Percentiles rank a stretch among this genome's conserved stretches.
These are phyloP conservation scores for Suillus occidentalis DNA, from an alignment of 768 basidiomycete species.

Conservation along the genomic window DNA sequence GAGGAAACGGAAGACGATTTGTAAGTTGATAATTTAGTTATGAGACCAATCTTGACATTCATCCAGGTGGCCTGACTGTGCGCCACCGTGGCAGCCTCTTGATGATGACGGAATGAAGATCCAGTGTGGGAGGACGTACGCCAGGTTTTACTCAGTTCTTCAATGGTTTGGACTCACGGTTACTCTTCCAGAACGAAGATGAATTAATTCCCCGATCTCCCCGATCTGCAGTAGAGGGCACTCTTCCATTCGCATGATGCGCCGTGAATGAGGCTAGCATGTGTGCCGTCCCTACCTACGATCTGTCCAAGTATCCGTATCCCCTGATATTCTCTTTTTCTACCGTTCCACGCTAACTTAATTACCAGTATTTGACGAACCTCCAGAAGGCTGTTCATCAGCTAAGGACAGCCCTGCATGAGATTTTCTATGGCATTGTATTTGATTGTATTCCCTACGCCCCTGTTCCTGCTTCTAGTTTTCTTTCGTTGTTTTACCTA, in stretches of 20 bases:
- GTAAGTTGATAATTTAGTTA: conserved; percentile 16
- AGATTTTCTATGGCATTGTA: too few relatives aligned
- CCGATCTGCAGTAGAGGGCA: not conserved
- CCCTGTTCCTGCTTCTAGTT: too few relatives aligned
- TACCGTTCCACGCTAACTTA: too few relatives aligned
- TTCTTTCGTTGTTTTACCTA: too few relatives aligned
- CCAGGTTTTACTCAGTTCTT: not conserved
- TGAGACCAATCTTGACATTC: not conserved
- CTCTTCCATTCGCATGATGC: not conserved
- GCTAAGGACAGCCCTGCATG: too few relatives aligned
- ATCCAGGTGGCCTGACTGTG: conserved; percentile 24
- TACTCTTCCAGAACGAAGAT: not conserved
- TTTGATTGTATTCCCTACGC: too few relatives aligned
- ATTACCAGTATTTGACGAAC: too few relatives aligned
- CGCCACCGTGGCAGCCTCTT: conserved; percentile 25
- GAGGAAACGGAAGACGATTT: conserved; percentile 11
- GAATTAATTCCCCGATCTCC: not conserved
- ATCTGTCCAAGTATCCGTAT: too few relatives aligned
- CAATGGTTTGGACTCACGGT: not conserved
- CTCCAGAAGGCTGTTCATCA: too few relatives aligned
- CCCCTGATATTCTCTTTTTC: too few relatives aligned
- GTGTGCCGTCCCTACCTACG: too few relatives aligned
- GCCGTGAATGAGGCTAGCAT: too few relatives aligned
- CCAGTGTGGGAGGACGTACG: not conserved
- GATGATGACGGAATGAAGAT: conserved; percentile 27